Percentiles rank a stretch among this genome's conserved stretches.
Evolutionary conservation across 371 early-diverging fungal species (phyloP).

Genomic region (Mortierella sp.): DNA sequence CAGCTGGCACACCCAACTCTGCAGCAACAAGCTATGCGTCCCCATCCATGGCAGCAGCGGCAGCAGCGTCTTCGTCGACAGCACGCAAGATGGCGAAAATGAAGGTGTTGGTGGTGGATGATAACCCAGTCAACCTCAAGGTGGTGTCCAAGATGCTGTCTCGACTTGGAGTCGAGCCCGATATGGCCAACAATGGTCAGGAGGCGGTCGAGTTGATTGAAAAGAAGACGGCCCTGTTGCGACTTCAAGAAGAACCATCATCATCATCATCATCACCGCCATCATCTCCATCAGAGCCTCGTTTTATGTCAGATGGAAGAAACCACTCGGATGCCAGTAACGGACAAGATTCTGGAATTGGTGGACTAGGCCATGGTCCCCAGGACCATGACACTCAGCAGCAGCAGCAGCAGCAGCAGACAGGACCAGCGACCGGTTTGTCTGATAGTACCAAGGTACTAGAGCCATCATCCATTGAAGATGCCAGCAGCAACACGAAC

Average conservation of each 20-base stretch:
- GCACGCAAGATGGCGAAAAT: conserved; percentile 38
- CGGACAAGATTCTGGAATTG: conserved; percentile 8
- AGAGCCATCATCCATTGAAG: no score
- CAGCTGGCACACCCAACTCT: conserved; percentile 9
- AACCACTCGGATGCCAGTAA: conserved; percentile 6
- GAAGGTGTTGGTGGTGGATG: conserved; percentile 54
- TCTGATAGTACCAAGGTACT: conserved; percentile 55
- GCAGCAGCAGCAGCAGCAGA: not conserved
- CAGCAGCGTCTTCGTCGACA: conserved; percentile 16
- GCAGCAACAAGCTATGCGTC: conserved; percentile 9
- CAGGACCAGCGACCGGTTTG: not conserved
- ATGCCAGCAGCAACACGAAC: conserved; percentile 59
- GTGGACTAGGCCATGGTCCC: not conserved
- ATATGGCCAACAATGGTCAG: conserved; percentile 57
- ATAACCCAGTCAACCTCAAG: conserved; percentile 61
- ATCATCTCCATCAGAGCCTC: conserved; percentile 29
- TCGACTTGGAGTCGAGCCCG: conserved; percentile 48
- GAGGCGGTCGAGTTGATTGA: conserved; percentile 53
- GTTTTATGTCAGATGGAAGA: conserved; percentile 9
- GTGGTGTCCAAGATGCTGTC: conserved; percentile 54
- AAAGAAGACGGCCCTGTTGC: conserved; percentile 36
- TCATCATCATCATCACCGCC: no score
- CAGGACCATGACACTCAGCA: no score
- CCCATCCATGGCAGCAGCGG: conserved; percentile 11
- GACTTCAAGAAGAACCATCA: no score